Evolutionary conservation across 805 yeast genomes (phyloP).

Genomic region (Clavispora vitiphila): DNA sequence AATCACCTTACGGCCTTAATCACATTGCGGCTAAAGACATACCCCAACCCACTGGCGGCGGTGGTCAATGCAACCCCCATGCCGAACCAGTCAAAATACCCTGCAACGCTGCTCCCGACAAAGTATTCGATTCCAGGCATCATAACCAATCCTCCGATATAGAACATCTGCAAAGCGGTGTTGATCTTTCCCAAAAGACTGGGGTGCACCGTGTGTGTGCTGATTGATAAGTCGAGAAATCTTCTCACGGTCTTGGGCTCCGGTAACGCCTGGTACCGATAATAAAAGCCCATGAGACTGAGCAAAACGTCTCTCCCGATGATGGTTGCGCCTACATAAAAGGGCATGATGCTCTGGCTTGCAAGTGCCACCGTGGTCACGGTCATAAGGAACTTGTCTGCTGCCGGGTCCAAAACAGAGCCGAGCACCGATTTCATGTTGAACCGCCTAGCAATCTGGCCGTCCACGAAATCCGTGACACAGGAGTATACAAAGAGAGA

Average conservation of each 20-base stretch:
- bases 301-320: constrained; percentile 79
- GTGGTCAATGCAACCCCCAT: constrained; percentile 53
- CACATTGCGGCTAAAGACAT: constrained; percentile 65
- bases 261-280: constrained; percentile 70
- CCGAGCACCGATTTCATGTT: constrained; percentile 80
- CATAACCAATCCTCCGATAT: constrained; percentile 52
- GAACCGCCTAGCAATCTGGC: constrained; percentile 79
- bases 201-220: constrained; percentile 85
- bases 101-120: constrained; percentile 5
- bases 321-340: constrained; percentile 56
- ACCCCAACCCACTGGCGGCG: constrained; percentile 69
- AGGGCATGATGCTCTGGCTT: constrained; percentile 64
- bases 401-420: constrained; percentile 89
- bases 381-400: constrained; percentile 88
- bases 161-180: constrained; percentile 89
- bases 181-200: constrained; percentile 81
- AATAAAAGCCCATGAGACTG: constrained; percentile 64
- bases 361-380: constrained; percentile 76
- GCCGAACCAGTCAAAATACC: constrained; percentile 22
- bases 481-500: constrained; percentile 79
- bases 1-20: constrained; percentile 34
- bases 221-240: constrained; percentile 70
- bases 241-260: constrained; percentile 67
- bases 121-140: constrained; percentile 28
- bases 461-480: constrained; percentile 88